A percentile compares a stretch with the other conserved stretches of the same genome.
phyloP scores from a whole-genome alignment of 78 protist species.

The Cavenderia fasciculata region DNA sequence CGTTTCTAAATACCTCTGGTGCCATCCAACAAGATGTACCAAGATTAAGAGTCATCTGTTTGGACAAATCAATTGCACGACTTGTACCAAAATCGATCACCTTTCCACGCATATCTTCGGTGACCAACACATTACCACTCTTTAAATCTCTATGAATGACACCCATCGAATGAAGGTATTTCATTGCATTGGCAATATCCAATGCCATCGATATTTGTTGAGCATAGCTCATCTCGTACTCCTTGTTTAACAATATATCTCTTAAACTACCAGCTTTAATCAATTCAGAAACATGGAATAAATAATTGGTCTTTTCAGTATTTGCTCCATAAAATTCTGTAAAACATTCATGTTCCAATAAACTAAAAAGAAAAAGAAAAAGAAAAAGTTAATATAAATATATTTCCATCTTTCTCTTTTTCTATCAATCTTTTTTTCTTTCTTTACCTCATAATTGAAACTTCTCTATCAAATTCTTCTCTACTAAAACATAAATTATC shows the following conservation, averaged over 20 bases:
- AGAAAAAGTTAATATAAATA: background rate
- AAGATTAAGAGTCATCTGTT: constrained; percentile 64
- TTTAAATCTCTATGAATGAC: constrained; percentile 78
- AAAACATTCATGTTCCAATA: constrained; percentile 45
- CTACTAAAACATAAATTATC: constrained; percentile 50
- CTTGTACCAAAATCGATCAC: constrained; percentile 77
- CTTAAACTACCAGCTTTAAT: constrained; percentile 46
- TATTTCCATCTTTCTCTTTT: background rate
- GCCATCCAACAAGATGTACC: constrained; percentile 69
- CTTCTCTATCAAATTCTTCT: constrained; percentile 72
- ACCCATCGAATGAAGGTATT: constrained; percentile 63
- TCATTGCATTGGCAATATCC: constrained; percentile 72
- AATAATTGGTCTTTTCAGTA: constrained; percentile 35
- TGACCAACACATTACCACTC: constrained; percentile 62
- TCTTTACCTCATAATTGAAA: constrained; percentile 69
- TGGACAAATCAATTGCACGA: constrained; percentile 33
- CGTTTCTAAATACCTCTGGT: constrained; percentile 72
- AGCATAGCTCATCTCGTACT: background rate
- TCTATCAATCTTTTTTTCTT: background rate
- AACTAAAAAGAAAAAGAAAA: constrained; percentile 9
- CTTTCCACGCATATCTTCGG: constrained; percentile 50
- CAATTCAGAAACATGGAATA: constrained; percentile 41
- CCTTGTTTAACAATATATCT: constrained; percentile 43
- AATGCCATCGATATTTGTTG: constrained; percentile 51
- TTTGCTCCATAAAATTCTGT: constrained; percentile 72